Percentiles rank a stretch among this genome's conserved stretches.
Conservation (phyloP, 2,329 filamentous ascomycete species). For the Ascochyta lentis region DNA sequence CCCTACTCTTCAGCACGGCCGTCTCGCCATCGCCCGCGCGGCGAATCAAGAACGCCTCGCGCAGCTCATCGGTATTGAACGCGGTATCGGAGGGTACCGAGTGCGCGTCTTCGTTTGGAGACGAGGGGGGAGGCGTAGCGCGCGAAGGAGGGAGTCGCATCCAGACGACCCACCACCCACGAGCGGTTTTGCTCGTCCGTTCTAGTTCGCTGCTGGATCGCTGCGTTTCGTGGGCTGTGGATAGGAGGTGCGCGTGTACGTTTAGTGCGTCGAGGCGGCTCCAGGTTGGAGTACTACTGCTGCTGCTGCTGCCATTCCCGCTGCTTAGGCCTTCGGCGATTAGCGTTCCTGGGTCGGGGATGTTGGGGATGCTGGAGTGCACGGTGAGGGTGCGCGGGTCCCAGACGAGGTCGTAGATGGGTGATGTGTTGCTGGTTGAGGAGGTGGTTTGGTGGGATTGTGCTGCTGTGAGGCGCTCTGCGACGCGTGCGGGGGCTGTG, state of each 20-base stretch:
- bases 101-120: too few species aligned
- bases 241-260: constrained; percentile 66
- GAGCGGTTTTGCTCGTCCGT: constrained; percentile 66
- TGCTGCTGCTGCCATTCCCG: constrained; percentile 2
- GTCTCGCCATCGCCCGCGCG: constrained; percentile 46
- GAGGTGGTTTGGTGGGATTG: constrained; percentile 45
- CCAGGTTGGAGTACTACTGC: constrained; percentile 47
- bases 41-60: constrained; percentile 53
- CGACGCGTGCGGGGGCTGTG: constrained; percentile 52
- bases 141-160: constrained; percentile 56
- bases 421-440: constrained; percentile 44
- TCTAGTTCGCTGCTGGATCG: constrained; percentile 57
- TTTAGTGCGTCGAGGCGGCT: constrained; percentile 66
- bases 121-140: constrained; percentile 30
- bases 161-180: constrained; percentile 74
- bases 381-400: constrained; percentile 65
- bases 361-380: constrained; percentile 69
- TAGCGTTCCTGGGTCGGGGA: constrained; percentile 60
- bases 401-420: constrained; percentile 67
- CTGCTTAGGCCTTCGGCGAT: constrained; percentile 48
- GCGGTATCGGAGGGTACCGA: background rate
- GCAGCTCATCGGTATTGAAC: constrained; percentile 41
- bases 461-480: constrained; percentile 50
- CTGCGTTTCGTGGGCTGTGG: constrained; percentile 61
- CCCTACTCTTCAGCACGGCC: constrained; percentile 24